Percentiles rank a stretch among this genome's conserved stretches.
Evolutionary conservation across 169 alveolate species (phyloP).

Genomic region (Plasmodium yoelii): DNA sequence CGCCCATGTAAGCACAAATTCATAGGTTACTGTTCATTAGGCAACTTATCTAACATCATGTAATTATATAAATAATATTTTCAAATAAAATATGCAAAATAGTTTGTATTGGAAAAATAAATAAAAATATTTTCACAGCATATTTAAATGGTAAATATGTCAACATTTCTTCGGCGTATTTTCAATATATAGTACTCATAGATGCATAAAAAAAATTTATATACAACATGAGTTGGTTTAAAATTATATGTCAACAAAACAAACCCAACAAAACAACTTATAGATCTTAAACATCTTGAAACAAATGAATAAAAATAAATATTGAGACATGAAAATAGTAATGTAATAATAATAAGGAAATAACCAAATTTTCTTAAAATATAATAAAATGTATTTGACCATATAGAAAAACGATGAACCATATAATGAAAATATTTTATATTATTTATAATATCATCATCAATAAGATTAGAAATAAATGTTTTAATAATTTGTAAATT

Average conservation of each 20-base stretch:
- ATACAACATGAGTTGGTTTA: constrained; percentile 54
- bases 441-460: constrained; percentile 61
- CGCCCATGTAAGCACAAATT: too few relatives aligned
- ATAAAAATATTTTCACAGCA: too few relatives aligned
- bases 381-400: constrained; percentile 36
- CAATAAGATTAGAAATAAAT: constrained; percentile 51
- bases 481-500: constrained; percentile 48
- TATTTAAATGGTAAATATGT: constrained; percentile 15
- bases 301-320: constrained; percentile 61
- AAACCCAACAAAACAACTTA: constrained; percentile 36
- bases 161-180: constrained; percentile 12
- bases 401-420: constrained; percentile 16
- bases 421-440: constrained; percentile 70
- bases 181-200: constrained; percentile 49
- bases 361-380: constrained; percentile 62
- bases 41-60: too few relatives aligned
- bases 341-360: constrained; percentile 29
- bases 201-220: constrained; percentile 47
- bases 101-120: too few relatives aligned
- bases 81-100: too few relatives aligned
- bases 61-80: too few relatives aligned
- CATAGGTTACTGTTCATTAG: too few relatives aligned
- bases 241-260: constrained; percentile 65
- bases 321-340: constrained; percentile 28
- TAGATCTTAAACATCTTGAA: constrained; percentile 23